Conservation (phyloP, 2,329 filamentous ascomycete genomes). For the Sporothrix sp. region DNA sequence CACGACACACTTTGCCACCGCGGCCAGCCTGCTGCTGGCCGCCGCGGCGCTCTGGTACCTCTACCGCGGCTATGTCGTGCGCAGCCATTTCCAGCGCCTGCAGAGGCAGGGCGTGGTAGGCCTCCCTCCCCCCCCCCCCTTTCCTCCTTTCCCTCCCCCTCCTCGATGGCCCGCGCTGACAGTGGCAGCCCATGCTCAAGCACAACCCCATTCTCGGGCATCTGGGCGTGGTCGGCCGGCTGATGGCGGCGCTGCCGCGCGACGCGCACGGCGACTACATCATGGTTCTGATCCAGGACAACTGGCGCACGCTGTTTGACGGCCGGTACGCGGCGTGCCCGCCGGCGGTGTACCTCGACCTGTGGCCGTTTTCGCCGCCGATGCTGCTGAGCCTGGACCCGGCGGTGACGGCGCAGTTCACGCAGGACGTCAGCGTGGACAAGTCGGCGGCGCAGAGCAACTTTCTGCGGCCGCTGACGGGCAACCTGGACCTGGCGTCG, state of each 20-base stretch:
- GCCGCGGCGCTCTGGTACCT: constrained; percentile 9
- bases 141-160: background rate
- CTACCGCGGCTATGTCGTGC: constrained; percentile 16
- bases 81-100: constrained; percentile 15
- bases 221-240: constrained; percentile 15
- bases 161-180: too few relatives aligned
- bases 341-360: constrained; percentile 14
- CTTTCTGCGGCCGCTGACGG: constrained; percentile 20
- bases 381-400: constrained; percentile 16
- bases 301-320: constrained; percentile 18
- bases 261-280: constrained; percentile 19
- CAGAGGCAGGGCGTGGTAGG: constrained; percentile 18
- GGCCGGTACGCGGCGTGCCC: constrained; percentile 1
- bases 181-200: constrained; percentile 17
- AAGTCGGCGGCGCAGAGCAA: constrained; percentile 7
- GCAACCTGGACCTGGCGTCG: constrained; percentile 26
- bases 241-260: constrained; percentile 15
- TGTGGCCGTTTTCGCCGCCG: constrained; percentile 14
- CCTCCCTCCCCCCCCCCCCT: background rate
- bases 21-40: constrained; percentile 1
- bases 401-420: constrained; percentile 13
- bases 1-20: background rate
- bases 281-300: constrained; percentile 16
- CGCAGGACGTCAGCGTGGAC: constrained; percentile 11
- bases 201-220: constrained; percentile 19